These are phyloP conservation scores for Favolaschia claudopus DNA, from an alignment of 768 basidiomycete genomes.

Conservation along the genomic window DNA sequence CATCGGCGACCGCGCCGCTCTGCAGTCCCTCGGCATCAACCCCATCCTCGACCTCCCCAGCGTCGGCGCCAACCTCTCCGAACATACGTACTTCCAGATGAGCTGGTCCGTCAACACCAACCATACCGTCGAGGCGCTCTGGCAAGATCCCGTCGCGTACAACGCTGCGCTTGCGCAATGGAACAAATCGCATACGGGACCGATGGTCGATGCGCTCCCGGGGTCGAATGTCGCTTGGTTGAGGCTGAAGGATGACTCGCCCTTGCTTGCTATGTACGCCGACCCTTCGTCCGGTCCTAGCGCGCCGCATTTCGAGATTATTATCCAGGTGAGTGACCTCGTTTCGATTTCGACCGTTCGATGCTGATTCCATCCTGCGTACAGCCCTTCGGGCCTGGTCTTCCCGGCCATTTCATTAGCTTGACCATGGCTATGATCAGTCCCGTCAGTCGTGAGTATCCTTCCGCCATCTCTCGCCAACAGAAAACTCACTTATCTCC, in stretches of 20 bases:
- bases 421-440: not conserved
- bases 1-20: no score
- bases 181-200: constrained; percentile 7
- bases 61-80: no score
- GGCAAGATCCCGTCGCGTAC: not conserved
- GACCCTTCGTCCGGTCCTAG: not conserved
- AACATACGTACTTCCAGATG: no score
- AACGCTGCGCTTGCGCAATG: not conserved
- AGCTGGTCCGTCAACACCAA: no score
- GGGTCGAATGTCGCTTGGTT: not conserved
- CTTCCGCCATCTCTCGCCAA: not conserved
- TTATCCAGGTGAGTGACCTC: not conserved
- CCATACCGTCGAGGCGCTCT: not conserved
- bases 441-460: constrained; percentile 5
- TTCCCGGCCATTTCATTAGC: not conserved
- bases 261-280: not conserved
- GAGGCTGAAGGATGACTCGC: not conserved
- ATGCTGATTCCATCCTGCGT: not conserved
- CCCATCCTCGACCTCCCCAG: no score
- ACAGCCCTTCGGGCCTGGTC: not conserved
- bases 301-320: constrained; percentile 3
- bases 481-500: no score
- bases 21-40: no score
- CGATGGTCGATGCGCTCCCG: not conserved
- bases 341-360: not conserved